Evolutionary conservation across 805 yeast species (phyloP), one percentile per base, ranked within the genome.

Genomic region (Wickerhamiella slavikovae): DNA sequence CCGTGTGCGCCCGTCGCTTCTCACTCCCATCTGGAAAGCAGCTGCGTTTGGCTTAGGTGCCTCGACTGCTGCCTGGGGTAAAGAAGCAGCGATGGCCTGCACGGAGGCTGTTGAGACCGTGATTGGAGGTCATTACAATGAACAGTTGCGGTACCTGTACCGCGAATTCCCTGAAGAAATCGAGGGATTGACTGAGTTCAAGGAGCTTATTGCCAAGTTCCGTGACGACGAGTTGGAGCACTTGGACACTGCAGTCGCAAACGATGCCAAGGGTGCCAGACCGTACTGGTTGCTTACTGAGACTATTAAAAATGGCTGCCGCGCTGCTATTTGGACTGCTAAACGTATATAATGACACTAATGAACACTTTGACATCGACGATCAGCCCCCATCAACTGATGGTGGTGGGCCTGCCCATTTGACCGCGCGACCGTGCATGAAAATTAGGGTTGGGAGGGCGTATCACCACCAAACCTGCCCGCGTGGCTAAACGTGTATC

Each of bases 71-170:
- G 42, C 76, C 31, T 52, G 82, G 37, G 74, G 94, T 12, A 79
- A 80, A 45, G 94, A 85, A 48, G 95, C 93, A 2, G 96, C 98
- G 2, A 89, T 89, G 98, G 96, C 98, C 1, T 89, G 98, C 49
- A 89, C 98, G 0, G 96, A 83, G 35, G 96, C 96, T 0, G 96
- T 89, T 2, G 98, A 89, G 52, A 89, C 98, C 0, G 96, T 89
- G 4, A 89, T 89, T 49, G 98, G 98, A 2, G 77, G 78, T 2
- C 98, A 89, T 49, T 89, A 89, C 53, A 89, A 89, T 48, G 72
- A 71, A 36, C 98, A 89, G 50, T 57, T 89, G 39, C 60, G 98
- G 30, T 68, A 71, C 24, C 57, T 89, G 32, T 64, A 66, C 51
- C 72, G 69, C 38, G 75, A 73, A 36, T 78, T 63, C 44, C 62